Percentiles rank a stretch among this genome's conserved stretches.
phyloP scores from a whole-genome alignment of 2,329 filamentous ascomycete genomes.

The Fusarium sp. region DNA sequence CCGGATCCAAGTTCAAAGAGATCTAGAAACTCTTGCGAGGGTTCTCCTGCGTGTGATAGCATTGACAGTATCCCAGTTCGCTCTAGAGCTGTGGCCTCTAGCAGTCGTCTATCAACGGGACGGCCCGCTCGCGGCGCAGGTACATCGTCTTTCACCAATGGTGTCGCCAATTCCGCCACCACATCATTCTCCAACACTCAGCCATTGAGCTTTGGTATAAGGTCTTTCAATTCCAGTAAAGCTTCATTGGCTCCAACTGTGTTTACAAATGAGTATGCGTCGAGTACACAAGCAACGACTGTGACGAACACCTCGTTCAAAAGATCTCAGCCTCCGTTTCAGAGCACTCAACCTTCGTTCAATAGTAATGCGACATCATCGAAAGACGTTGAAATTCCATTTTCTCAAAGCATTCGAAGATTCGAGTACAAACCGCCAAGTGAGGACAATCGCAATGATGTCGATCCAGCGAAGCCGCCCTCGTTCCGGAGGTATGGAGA shows the following conservation, averaged over 20 bases:
- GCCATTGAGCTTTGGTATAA: slow-evolving; percentile 25
- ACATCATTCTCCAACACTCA: slow-evolving; percentile 26
- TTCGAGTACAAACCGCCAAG: slow-evolving; percentile 18
- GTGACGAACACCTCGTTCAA: slow-evolving; percentile 26
- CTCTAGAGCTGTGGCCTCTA: slow-evolving; percentile 21
- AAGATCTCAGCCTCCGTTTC: neutral
- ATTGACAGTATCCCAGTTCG: slow-evolving; percentile 43
- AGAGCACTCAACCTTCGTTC: neutral
- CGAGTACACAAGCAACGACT: slow-evolving; percentile 53
- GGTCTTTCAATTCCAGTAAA: slow-evolving; percentile 51
- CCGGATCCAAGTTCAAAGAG: slow-evolving; percentile 32
- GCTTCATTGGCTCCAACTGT: slow-evolving; percentile 49
- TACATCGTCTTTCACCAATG: slow-evolving; percentile 28
- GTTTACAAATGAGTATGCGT: slow-evolving; percentile 46
- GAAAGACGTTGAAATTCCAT: neutral
- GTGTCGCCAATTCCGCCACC: slow-evolving; percentile 3
- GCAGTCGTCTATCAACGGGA: slow-evolving; percentile 18
- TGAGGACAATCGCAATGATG: neutral
- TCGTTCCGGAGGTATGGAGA: slow-evolving; percentile 8
- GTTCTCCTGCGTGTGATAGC: slow-evolving; percentile 3
- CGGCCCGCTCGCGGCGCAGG: slow-evolving; percentile 31
- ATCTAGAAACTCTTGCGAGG: slow-evolving; percentile 29
- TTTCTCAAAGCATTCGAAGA: slow-evolving; percentile 24
- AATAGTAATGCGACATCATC: neutral
- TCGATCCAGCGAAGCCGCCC: neutral